Conservation (phyloP, 495 filamentous ascomycete species). For the Penicillium fimorum region DNA sequence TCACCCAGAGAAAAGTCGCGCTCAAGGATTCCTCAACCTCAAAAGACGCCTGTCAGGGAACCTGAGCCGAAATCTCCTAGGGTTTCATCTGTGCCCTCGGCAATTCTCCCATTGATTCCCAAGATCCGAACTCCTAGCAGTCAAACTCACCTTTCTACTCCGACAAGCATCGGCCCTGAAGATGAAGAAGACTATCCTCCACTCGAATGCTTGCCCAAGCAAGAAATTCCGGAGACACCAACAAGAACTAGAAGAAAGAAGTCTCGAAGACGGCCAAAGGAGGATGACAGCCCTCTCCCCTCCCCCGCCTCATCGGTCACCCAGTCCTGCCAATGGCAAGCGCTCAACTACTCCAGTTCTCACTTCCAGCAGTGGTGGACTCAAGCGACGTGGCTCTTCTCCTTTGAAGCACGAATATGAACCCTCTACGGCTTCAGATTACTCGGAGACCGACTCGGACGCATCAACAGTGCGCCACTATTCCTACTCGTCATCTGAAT, state of each 20-base stretch:
- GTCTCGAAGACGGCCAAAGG: conserved; percentile 31
- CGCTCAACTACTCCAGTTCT: conserved; percentile 52
- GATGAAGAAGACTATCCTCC: conserved; percentile 42
- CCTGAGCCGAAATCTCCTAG: conserved; percentile 38
- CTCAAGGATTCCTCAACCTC: conserved; percentile 15
- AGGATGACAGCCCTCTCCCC: conserved; percentile 48
- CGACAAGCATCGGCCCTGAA: conserved; percentile 13
- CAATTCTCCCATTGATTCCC: conserved; percentile 56
- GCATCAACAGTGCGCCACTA: conserved; percentile 52
- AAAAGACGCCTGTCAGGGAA: conserved; percentile 31
- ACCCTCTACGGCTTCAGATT: conserved; percentile 76
- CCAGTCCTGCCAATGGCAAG: conserved; percentile 48
- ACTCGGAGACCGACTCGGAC: conserved; percentile 48
- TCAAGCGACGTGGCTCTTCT: conserved; percentile 77
- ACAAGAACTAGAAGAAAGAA: conserved; percentile 35
- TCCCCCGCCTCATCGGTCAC: conserved; percentile 51
- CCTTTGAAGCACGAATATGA: conserved; percentile 97
- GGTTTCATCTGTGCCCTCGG: conserved; percentile 57
- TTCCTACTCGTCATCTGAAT: conserved; percentile 46
- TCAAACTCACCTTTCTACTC: conserved; percentile 34
- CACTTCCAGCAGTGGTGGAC: conserved; percentile 36
- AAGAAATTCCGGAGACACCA: conserved; percentile 29
- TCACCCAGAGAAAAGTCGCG: conserved; percentile 13
- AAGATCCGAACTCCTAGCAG: conserved; percentile 50
- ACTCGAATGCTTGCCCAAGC: conserved; percentile 27